Conservation (phyloP, 1,139 yeast species). For the Zhuliangozyma parablackwelliae region DNA sequence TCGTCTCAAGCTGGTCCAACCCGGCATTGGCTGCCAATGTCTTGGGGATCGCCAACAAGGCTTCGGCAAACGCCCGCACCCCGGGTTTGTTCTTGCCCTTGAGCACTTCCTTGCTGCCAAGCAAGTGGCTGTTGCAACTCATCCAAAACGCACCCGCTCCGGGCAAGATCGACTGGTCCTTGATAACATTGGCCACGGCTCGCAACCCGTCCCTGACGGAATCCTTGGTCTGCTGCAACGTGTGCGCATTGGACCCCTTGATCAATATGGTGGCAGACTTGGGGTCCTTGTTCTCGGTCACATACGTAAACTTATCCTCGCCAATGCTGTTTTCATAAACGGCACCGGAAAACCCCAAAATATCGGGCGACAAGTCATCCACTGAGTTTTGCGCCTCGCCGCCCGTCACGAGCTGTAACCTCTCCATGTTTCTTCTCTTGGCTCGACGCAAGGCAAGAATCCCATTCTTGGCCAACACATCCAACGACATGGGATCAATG, state of each 20-base stretch:
- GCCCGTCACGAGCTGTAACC: conserved; percentile 92
- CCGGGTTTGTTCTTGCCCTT: conserved; percentile 91
- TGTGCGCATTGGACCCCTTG: conserved; percentile 88
- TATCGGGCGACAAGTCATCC: conserved; percentile 79
- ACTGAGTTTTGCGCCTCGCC: conserved; percentile 98
- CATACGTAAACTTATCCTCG: conserved; percentile 95
- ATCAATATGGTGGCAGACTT: conserved; percentile 88
- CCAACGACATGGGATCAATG: conserved; percentile 97
- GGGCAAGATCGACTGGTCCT: conserved; percentile 82
- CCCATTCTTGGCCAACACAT: conserved; percentile 87
- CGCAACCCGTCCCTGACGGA: conserved; percentile 96
- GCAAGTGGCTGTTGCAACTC: conserved; percentile 69
- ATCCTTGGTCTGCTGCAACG: conserved; percentile 88
- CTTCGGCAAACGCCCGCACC: conserved; percentile 88
- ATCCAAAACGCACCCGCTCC: conserved; percentile 97
- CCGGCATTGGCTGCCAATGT: conserved; percentile 92
- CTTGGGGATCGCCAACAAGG: conserved; percentile 86
- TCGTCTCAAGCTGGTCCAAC: conserved; percentile 84
- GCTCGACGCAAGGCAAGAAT: conserved; percentile 96
- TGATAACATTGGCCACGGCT: conserved; percentile 87
- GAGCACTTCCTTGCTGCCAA: conserved; percentile 46
- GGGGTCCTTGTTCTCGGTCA: conserved; percentile 89
- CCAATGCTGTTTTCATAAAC: conserved; percentile 93
- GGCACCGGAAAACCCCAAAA: conserved; percentile 87
- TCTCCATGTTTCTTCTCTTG: conserved; percentile 98